A percentile compares a stretch with the other conserved stretches of the same genome.
These are phyloP conservation scores for Actinomortierella ambigua DNA, from an alignment of 371 early-diverging fungal genomes.

Conservation along the genomic window DNA sequence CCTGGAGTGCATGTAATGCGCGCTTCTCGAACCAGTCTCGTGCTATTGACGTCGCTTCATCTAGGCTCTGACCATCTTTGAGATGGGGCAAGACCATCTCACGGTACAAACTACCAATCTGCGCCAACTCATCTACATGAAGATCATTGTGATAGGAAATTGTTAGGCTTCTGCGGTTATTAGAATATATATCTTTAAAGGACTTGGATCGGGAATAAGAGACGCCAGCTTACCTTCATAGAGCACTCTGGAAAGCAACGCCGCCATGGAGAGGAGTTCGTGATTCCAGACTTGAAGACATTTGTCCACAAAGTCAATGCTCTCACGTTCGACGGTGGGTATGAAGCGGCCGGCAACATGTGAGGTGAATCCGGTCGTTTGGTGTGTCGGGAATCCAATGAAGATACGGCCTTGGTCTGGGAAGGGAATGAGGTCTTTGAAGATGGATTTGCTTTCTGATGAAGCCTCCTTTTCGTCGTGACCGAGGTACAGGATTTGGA, in stretches of 20 bases:
- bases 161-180: too few relatives aligned
- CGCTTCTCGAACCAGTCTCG: constrained; percentile 63
- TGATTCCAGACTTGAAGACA: constrained; percentile 84
- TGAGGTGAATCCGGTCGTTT: constrained; percentile 87
- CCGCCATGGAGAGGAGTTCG: constrained; percentile 79
- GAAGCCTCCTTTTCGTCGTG: constrained; percentile 82
- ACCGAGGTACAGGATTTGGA: constrained; percentile 76
- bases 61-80: constrained; percentile 25
- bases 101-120: constrained; percentile 58
- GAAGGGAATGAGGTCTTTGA: constrained; percentile 73
- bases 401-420: constrained; percentile 86
- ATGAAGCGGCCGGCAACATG: constrained; percentile 88
- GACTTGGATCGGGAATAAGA: background rate
- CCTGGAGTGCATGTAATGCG: constrained; percentile 71
- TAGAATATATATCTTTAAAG: background rate
- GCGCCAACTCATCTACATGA: constrained; percentile 43
- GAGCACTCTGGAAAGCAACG: constrained; percentile 73
- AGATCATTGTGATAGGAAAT: too few relatives aligned
- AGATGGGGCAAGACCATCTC: constrained; percentile 52
- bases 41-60: constrained; percentile 46
- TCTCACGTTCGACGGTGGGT: constrained; percentile 90
- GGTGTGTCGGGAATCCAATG: constrained; percentile 91
- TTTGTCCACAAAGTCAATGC: constrained; percentile 90
- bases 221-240: constrained; percentile 76
- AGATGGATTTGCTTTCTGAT: constrained; percentile 57